Base-by-base conservation (phyloP, 768 basidiomycete species). In the Botryobasidium botryosum region DNA sequence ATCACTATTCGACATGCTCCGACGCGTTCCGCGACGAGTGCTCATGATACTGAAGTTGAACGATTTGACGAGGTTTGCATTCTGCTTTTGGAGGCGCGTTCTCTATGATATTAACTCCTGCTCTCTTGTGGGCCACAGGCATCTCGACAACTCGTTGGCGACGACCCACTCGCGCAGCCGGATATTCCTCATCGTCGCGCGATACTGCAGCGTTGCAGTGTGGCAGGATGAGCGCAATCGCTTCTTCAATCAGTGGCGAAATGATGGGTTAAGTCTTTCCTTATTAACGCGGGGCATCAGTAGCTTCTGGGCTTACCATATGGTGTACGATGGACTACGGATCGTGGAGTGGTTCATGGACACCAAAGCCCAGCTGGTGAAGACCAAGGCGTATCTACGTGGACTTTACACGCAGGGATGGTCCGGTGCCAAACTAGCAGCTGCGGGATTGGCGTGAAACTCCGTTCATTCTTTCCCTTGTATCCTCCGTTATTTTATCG, bases 131-230 rank as follows among this genome's bases (percentile, higher is more conserved):
- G n/a, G n/a, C n/a, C 28, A 29, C 53, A 79, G 85, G 63, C 77
- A 76, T 57, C 67, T 92, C 26, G 90, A 94, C 53, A 67, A 77
- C 59, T 76, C 86, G 12, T 65, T 97, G 4, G 75, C 75, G 53
- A 97, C 94, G 1, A 97, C 92, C 5, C 71, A 58, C 38, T 55
- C 57, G 13, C 57, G 85, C 70, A 68, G 77, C 47, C 80, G 92
- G 17, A 76, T 97, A 56, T 97, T 96, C 60, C 57, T 96, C 26
- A 80, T 96, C 46, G 81, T 82, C 13, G 90, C 88, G 5, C 79
- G 83, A 55, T 92, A 84, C 61, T 94, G 91, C 57, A 68, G 75
- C 41, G 67, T 66, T 8, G 80, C 85, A 6, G 75, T 84, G 3
- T 86, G 83, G 83, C 65, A 69, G 42, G 78, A 80, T 52, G 77